A percentile compares a stretch with the other conserved stretches of the same genome.
phyloP scores from a whole-genome alignment of 108 stramenopile genomes.

The Cyclotella atomus region DNA sequence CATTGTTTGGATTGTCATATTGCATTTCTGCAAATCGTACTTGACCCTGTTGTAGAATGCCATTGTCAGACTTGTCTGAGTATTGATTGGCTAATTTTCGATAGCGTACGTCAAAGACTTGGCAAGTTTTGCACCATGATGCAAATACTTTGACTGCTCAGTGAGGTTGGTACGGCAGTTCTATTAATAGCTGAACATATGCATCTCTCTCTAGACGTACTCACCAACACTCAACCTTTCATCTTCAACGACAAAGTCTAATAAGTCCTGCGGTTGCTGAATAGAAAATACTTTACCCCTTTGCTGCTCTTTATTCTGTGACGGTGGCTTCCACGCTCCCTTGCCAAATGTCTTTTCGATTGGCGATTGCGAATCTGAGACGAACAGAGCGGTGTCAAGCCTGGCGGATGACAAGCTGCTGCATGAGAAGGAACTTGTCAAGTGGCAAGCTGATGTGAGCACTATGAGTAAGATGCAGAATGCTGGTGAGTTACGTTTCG shows the following conservation, averaged over 20 bases:
- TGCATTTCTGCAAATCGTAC: slow-evolving; percentile 54
- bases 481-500: neutral
- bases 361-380: neutral
- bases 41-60: neutral
- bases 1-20: slow-evolving; percentile 45
- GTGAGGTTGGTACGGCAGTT: neutral
- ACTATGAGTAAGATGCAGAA: neutral
- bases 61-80: slow-evolving; percentile 12
- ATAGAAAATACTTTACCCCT: slow-evolving; percentile 31
- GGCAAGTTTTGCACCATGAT: slow-evolving; percentile 53
- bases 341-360: slow-evolving; percentile 4
- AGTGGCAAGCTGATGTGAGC: neutral
- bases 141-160: slow-evolving; percentile 47
- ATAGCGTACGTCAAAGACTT: slow-evolving; percentile 42
- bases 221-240: slow-evolving; percentile 51
- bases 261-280: slow-evolving; percentile 48
- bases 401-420: neutral
- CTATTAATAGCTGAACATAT: neutral
- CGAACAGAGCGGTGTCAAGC: neutral
- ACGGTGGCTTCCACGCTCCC: slow-evolving; percentile 37
- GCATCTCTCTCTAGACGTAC: neutral
- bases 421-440: neutral
- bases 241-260: slow-evolving; percentile 53
- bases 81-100: slow-evolving; percentile 31
- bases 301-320: slow-evolving; percentile 9